Evolutionary conservation across 2,329 filamentous ascomycete genomes (phyloP), one percentile per base, ranked within the genome.

Genomic region (Arthroderma sp.): DNA sequence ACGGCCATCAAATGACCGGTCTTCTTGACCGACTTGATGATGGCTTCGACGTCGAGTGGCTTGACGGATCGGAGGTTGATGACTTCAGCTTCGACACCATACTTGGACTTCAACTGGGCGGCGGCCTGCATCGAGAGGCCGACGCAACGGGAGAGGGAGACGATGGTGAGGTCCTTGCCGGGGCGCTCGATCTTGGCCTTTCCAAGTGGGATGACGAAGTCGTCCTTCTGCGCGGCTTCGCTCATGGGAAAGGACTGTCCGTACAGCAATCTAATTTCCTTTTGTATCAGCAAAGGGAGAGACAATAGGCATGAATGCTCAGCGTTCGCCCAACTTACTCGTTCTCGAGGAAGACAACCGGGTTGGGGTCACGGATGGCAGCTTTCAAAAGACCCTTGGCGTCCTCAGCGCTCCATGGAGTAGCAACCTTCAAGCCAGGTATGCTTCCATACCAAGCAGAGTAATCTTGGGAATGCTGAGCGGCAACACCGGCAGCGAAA

Each of bases 391-490:
- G 83, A 74, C 93, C 93, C 82, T 98, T 98, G 71, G 93, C 93
- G 72, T 98, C 93, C 78, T 98, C 93, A 56, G 93, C 83, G 72
- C 89, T 95, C 87, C 91, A 98, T 61, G 93, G 93, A 31, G 87
- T 81, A 64, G 98, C 91, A 62, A 98, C 93, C 82, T 98, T 98
- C 68, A 98, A 79, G 66, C 93, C 93, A 55, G 93, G 93, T 68
- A 98, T 93, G 76, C 89, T 94, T 71, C 91, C 93, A 77, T 98
- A 98, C 93, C 93, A 98, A 62, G 91, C 90, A 55, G 88, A 88
- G 81, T 94, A 98, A 74, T 98, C 93, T 79, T 98, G 93, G 55
- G 93, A 97, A 81, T 98, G 93, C 81, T 98, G 93, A 60, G 93
- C 93, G 63, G 79, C 93, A 68, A 98, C 93, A 81, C 93, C 93